Base-by-base conservation (phyloP, 805 yeast genomes). In the Saccharomycopsis javanensis region DNA sequence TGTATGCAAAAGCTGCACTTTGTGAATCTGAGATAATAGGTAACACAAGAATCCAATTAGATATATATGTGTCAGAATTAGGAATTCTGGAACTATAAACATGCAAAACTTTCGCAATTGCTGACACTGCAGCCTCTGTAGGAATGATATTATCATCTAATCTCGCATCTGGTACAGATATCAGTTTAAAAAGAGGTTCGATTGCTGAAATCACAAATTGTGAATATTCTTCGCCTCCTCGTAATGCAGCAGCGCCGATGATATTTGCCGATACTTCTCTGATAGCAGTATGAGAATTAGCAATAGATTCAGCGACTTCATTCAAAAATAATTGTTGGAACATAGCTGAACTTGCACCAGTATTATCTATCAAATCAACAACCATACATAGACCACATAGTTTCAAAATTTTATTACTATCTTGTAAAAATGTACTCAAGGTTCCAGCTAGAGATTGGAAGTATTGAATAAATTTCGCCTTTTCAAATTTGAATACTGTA, bases 261-360 rank as follows among this genome's bases (percentile, higher is more conserved):
- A 87, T 80, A 65, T 83, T 85, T 0, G 94, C 81, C 2, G 96
- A 91, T 11, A 88, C 88, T 73, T 94, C 97, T 64, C 97, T 85
- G 37, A 91, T 76, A 4, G 82, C 75, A 3, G 96, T 81, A 54
- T 82, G 82, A 7, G 87, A 74, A 37, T 59, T 78, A 1, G 83
- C 76, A 53, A 91, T 72, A 1, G 86, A 78, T 56, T 82, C 85
- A n/a, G 83, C 83, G 33, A 89, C 74, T 34, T 80, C 80, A 60
- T 75, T 75, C 55, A 85, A 69, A 67, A 88, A 86, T 62, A 81
- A 68, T 48, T 83, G 88, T 65, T 82, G 81, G 66, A 81, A 86
- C 28, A 77, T 76, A 54, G 74, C 76, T 0, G 94, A 81, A 45
- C 79, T 78, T 8, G 84, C 77, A 23, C 96, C 96, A 51, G 88